Conservation (phyloP, 164 flowering plant genomes). For the Chimonanthus salicifolius region DNA sequence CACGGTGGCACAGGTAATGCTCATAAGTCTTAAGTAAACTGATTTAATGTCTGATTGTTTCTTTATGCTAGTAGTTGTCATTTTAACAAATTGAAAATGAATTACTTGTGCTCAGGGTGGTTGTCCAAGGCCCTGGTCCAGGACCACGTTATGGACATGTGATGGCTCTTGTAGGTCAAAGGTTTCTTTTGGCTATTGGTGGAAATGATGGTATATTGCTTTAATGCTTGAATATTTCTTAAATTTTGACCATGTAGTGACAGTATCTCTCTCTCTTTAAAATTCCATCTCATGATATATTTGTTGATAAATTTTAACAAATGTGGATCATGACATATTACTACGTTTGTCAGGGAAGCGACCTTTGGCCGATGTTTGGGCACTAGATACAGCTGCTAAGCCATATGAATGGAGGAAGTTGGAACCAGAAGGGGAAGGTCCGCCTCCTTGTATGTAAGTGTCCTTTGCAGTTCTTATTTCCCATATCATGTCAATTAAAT, state of each 20-base stretch:
- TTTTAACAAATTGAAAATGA: background rate
- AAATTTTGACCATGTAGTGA: background rate
- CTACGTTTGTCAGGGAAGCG: slow-evolving; percentile 59
- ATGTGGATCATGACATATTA: background rate
- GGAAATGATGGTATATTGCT: slow-evolving; percentile 85
- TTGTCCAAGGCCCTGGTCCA: slow-evolving; percentile 98
- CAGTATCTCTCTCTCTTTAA: no score
- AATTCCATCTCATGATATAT: background rate
- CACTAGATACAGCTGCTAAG: slow-evolving; percentile 97
- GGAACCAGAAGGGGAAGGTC: slow-evolving; percentile 99
- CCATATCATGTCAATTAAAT: background rate
- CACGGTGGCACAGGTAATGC: slow-evolving; percentile 93
- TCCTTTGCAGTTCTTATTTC: background rate
- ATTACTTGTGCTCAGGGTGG: slow-evolving; percentile 53
- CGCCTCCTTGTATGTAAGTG: slow-evolving; percentile 97
- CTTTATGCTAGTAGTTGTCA: background rate
- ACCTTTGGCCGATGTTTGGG: slow-evolving; percentile 99
- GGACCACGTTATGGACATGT: slow-evolving; percentile 99
- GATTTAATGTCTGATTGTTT: background rate
- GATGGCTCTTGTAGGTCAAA: slow-evolving; percentile 98
- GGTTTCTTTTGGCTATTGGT: slow-evolving; percentile 97
- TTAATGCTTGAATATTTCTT: background rate
- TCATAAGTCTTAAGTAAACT: background rate
- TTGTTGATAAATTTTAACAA: slow-evolving; percentile 8
- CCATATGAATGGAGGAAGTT: slow-evolving; percentile 99